phyloP scores from a whole-genome alignment of 371 early-diverging fungal species.

The Mucor irregularis region DNA sequence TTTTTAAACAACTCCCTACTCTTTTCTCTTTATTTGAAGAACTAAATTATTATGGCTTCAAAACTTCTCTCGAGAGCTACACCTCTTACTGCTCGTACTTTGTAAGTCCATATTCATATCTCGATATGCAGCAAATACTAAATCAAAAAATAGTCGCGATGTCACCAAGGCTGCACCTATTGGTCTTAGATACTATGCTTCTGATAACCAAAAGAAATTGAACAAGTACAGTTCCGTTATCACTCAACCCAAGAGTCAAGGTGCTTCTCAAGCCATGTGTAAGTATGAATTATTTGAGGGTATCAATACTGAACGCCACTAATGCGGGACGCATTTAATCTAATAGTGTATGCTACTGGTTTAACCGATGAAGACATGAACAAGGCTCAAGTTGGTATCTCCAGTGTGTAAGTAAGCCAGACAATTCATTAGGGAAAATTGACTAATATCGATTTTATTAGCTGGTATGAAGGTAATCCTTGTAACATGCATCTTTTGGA shows the following conservation, averaged over 20 bases:
- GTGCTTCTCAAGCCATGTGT: slow-evolving; percentile 97
- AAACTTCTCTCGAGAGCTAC: slow-evolving; percentile 34
- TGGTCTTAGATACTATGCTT: slow-evolving; percentile 44
- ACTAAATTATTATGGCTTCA: slow-evolving; percentile 34
- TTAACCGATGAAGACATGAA: slow-evolving; percentile 78
- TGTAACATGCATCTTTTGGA: slow-evolving; percentile 98
- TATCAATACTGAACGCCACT: too few relatives aligned
- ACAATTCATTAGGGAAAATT: neutral
- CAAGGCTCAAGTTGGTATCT: slow-evolving; percentile 92
- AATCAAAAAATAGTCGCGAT: slow-evolving; percentile 21
- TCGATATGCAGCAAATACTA: too few relatives aligned
- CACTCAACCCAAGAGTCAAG: slow-evolving; percentile 92
- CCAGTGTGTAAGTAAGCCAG: slow-evolving; percentile 88
- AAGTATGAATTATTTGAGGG: slow-evolving; percentile 46
- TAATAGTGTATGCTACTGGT: slow-evolving; percentile 88
- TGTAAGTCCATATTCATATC: too few relatives aligned
- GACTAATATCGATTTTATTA: slow-evolving; percentile 32
- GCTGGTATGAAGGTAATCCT: slow-evolving; percentile 98
- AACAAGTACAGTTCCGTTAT: slow-evolving; percentile 86
- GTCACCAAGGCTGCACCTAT: slow-evolving; percentile 26
- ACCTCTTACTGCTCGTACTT: slow-evolving; percentile 19
- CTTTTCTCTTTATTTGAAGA: slow-evolving; percentile 1
- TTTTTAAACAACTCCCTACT: slow-evolving; percentile 4
- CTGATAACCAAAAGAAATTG: slow-evolving; percentile 35
- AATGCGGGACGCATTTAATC: too few relatives aligned